A percentile compares a stretch with the other conserved stretches of the same genome.
Evolutionary conservation across 2,329 filamentous ascomycete genomes (phyloP).

Genomic region (Dothidotthia symphoricarpi): DNA sequence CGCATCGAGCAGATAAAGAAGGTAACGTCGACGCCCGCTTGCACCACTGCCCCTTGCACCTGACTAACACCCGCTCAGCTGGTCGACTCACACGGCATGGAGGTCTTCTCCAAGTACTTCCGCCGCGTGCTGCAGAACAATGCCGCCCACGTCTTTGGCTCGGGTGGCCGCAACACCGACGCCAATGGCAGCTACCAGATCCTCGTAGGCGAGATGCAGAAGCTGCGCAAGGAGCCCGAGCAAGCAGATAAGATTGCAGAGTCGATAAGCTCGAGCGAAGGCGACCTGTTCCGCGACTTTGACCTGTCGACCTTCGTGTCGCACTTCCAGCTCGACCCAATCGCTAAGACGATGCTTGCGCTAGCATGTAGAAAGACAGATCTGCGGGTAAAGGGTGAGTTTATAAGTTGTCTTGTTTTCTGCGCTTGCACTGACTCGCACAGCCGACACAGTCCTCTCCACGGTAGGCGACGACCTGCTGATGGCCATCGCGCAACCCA

Average conservation of each 20-base stretch:
- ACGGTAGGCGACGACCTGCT: constrained; percentile 76
- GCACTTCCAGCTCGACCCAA: constrained; percentile 87
- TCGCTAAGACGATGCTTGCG: constrained; percentile 83
- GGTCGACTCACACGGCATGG: constrained; percentile 98
- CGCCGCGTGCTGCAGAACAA: constrained; percentile 88
- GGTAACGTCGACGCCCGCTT: constrained; percentile 51
- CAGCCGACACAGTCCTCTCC: constrained; percentile 87
- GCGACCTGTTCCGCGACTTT: constrained; percentile 93
- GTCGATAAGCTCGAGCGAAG: constrained; percentile 83
- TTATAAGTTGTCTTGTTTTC: background rate
- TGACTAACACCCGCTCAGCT: constrained; percentile 57
- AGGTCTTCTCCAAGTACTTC: constrained; percentile 96
- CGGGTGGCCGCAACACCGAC: constrained; percentile 68
- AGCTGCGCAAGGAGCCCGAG: constrained; percentile 74
- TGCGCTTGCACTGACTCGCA: constrained; percentile 18
- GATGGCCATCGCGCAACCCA: constrained; percentile 65
- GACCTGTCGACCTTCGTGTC: constrained; percentile 94
- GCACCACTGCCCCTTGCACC: constrained; percentile 1
- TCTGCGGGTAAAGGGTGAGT: constrained; percentile 81
- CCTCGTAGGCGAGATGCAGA: constrained; percentile 78
- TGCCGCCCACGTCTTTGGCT: constrained; percentile 85
- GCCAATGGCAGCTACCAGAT: constrained; percentile 82
- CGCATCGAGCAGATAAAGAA: constrained; percentile 90
- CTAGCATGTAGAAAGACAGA: constrained; percentile 84
- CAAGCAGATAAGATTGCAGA: constrained; percentile 91